Evolutionary conservation across 2,329 filamentous ascomycete species (phyloP), one percentile per base, ranked within the genome.

Genomic region (Aureobasidium lini): DNA sequence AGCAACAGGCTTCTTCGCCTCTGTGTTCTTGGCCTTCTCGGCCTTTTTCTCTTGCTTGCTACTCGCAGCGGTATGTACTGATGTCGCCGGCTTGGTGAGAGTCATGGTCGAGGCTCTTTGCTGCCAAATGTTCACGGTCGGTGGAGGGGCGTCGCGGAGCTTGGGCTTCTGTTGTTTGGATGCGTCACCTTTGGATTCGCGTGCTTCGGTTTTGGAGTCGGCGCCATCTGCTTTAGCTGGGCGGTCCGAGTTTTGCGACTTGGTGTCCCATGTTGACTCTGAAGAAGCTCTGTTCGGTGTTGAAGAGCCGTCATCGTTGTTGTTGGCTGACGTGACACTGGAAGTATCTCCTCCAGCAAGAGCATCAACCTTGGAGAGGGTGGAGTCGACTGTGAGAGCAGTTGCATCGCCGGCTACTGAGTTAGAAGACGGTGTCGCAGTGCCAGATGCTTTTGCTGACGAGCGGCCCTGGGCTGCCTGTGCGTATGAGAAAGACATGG

Each of bases 401-500:
- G 74, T 68, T 29, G 69, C 65, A 16, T 67, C 69, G 39, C 68
- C 66, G 66, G 71, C 65, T 58, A 68, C 66, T 34, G 69, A 62
- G 44, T 75, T 73, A 52, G 73, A 75, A n/a, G 75, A 70, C 29
- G 76, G 72, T 42, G 75, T 77, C 13, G 68, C 70, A 28, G 72
- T 66, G 44, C 73, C 75, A 23, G 77, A 76, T 18, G 72, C 70
- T 60, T 75, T 67, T 59, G 75, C 68, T 59, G 77, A 69, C 57
- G 82, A 77, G 68, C 87, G 83, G 69, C 92, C 90, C 75, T 94
- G 94, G 62, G 93, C 93, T 70, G 93, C 93, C 81, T 96, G 91
- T 68, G 93, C 93, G 75, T 97, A 97, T 62, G 93, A 96, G 72
- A 96, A 96, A 49, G 57, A 52, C 57, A 59, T 59, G 37, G 39